Evolutionary conservation across 805 yeast genomes (phyloP).

Genomic region (Pichia cabralensis): DNA sequence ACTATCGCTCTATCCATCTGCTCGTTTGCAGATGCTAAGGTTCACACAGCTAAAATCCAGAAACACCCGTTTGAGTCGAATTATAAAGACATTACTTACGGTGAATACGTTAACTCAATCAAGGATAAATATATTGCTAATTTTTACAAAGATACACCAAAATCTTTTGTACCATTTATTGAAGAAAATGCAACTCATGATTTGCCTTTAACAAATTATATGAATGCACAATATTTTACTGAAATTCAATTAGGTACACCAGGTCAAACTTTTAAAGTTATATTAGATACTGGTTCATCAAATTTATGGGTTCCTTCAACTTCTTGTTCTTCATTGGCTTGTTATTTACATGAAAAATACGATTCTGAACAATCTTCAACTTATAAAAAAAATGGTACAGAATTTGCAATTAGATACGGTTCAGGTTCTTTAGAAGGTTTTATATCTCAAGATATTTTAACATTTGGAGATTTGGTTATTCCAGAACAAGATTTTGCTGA

Average conservation of each 20-base stretch:
- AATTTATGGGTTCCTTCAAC: conserved; percentile 93
- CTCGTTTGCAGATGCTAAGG: conserved; percentile 31
- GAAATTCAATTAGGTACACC: conserved; percentile 91
- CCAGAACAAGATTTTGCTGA: conserved; percentile 93
- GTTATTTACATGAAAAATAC: conserved; percentile 87
- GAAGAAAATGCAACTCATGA: conserved; percentile 42
- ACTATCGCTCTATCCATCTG: no score
- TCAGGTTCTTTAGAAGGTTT: conserved; percentile 89
- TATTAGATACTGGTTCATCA: conserved; percentile 93
- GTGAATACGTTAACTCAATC: conserved; percentile 39
- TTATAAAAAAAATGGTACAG: conserved; percentile 79
- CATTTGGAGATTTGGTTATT: conserved; percentile 75
- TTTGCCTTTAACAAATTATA: conserved; percentile 82
- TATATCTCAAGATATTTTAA: conserved; percentile 75
- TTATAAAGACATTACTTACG: conserved; percentile 33
- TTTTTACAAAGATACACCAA: conserved; percentile 11
- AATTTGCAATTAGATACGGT: conserved; percentile 82
- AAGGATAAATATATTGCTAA: conserved; percentile 36
- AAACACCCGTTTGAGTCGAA: conserved; percentile 40
- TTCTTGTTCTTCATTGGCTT: conserved; percentile 88
- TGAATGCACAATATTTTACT: conserved; percentile 93
- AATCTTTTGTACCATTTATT: conserved; percentile 36
- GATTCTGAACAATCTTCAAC: conserved; percentile 76
- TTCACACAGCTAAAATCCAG: conserved; percentile 36
- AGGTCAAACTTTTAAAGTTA: conserved; percentile 85